Evolutionary conservation across 2,329 filamentous ascomycete species (phyloP), one percentile per base, ranked within the genome.

Genomic region (Aureobasidium sp.): DNA sequence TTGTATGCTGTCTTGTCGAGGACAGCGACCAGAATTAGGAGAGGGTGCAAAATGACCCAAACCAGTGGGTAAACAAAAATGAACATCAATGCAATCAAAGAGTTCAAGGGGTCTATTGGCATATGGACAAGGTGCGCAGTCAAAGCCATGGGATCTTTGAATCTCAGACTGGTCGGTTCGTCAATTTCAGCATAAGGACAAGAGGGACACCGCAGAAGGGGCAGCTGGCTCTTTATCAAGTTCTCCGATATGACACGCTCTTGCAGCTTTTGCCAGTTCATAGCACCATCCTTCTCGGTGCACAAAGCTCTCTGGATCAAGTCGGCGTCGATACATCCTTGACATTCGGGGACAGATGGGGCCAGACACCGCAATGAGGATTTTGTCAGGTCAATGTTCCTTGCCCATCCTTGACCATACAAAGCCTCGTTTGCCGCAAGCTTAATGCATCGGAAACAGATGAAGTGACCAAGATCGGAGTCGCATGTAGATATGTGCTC

Each of bases 101-200:
- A 44, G 9, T 44, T 44, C 64, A 70, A 26, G 37, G 63, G 56
- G 61, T 64, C 29, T 73, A 66, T 23, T 75, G 56, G 2, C 71
- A 71, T 7, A 73, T 56, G 8, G 67, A 71, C 29, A 9, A 69
- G 68, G 4, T 70, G 46, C 5, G 69, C 60, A 12, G 73, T 55
- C 12, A 87, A 83, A 27, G 77, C 76, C 27, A 82, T 74, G 62
- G 84, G 80, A 42, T 57, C 50, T n/a, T 17, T 61, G 39, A 71
- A 56, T 37, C 59, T 56, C 13, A 67, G 55, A 26, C 59, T 29
- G 1, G 70, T 67, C 20, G 75, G 68, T 46, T 80, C 76, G 73
- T 97, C 91, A 29, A 91, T 81, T 77, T 97, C 94, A 36, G 91
- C 91, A 71, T 97, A 99, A 67, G 82, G 82, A 79, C 93, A 99